Base-by-base conservation (phyloP, 2,329 filamentous ascomycete genomes). In the Pyrenochaeta sp. region DNA sequence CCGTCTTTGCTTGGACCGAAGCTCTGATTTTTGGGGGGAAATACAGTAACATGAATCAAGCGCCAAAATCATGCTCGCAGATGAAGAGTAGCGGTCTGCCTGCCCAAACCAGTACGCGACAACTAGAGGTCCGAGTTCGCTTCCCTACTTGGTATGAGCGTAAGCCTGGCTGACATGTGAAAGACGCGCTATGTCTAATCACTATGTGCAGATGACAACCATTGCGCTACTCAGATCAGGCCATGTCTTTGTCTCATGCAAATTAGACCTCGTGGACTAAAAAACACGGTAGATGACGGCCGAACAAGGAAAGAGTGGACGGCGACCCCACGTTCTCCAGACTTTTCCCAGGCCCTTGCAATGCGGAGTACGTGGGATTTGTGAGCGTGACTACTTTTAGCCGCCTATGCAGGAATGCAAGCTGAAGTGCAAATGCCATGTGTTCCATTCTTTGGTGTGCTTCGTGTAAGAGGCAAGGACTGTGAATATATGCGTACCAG, bases 231-330 rank as follows among this genome's bases (percentile, higher is more conserved):
- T 15, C 7, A 30, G 23, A 21, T 15, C 23, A n/a, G 20, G 40
- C 40, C 4, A 27, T 27, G 9, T 27, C 4, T 27, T 23, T 46
- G 41, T 44, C 40, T 56, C 36, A 56, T 59, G 64, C 58, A 56
- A 36, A 42, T 50, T n/a, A 53, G 21, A 43, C 52, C 64, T 57
- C 62, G 60, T 65, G 60, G 21, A 49, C 48, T 27, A 35, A 23
- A 49, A 37, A 52, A 43, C 35, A 44, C 42, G 44, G 37, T 41
- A 30, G 41, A 51, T 51, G 45, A 40, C 39, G 37, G 36, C 43
- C 49, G 36, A 37, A 51, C 40, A 20, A 35, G 50, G 51, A 40
- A 49, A n/a, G 14, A 36, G 7, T 12, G 33, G 33, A 36, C 33
- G 37, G 33, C n/a, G 49, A n/a, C 54, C 54, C 54, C 60, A 62